phyloP scores from a whole-genome alignment of 805 yeast species.

The Cyberlindnera meyerae region DNA sequence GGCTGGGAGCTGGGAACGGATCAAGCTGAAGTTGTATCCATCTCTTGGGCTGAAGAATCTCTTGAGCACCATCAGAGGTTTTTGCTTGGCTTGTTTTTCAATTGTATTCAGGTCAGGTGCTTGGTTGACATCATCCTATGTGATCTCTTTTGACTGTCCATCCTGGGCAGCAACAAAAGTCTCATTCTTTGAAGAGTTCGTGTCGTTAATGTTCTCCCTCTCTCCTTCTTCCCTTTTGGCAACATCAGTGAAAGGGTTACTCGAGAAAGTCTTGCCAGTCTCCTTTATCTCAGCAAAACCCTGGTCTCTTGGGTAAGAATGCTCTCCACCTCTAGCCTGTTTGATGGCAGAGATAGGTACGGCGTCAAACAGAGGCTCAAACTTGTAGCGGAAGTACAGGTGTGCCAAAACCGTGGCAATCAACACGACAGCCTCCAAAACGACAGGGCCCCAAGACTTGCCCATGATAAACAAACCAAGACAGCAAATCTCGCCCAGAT shows the following conservation, averaged over 20 bases:
- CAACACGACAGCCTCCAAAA: conserved; percentile 55
- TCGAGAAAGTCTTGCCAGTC: conserved; percentile 38
- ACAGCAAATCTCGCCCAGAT: conserved; percentile 65
- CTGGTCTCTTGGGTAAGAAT: conserved; percentile 61
- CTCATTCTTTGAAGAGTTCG: conserved; percentile 26
- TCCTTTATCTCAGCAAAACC: conserved; percentile 54
- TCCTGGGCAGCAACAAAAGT: conserved; percentile 28
- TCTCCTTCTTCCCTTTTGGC: conserved; percentile 21
- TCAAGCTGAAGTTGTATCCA: conserved; percentile 39
- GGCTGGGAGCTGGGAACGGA: conserved; percentile 38
- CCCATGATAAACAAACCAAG: conserved; percentile 70
- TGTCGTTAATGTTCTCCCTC: conserved; percentile 19
- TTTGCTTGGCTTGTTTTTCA: conserved; percentile 15
- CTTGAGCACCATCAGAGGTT: conserved; percentile 16
- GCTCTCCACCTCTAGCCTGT: conserved; percentile 35
- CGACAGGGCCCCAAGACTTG: conserved; percentile 77
- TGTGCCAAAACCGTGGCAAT: conserved; percentile 57
- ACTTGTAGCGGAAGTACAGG: conserved; percentile 51
- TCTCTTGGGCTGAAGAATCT: conserved; percentile 39
- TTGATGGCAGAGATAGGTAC: conserved; percentile 61
- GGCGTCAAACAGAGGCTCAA: conserved; percentile 58
- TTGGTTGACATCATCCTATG: conserved; percentile 25
- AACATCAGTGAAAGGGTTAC: conserved; percentile 24
- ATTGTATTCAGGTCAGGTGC: conserved; percentile 16
- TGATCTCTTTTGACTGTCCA: conserved; percentile 5